Conservation (phyloP, 1,284 basidiomycete genomes). For the Phellopilus nigrolimitatus region DNA sequence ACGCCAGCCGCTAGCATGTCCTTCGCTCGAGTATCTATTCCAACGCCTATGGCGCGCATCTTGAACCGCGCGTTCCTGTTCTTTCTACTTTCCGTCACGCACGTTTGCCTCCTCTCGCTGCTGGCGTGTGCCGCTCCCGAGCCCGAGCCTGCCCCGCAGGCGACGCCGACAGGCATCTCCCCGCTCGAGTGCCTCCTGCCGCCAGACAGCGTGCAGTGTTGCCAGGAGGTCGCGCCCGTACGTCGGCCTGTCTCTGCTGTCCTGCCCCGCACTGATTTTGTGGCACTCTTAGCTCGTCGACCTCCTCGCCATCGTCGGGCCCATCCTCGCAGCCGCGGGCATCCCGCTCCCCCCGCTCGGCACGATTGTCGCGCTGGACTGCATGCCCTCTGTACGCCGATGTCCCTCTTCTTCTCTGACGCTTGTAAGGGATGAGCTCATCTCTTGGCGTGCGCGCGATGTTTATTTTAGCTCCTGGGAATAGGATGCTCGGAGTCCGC, state of each 20-base stretch:
- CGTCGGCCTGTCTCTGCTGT: neutral
- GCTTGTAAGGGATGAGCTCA: neutral
- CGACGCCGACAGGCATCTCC: neutral
- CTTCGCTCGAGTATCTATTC: too few species aligned
- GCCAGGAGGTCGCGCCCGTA: slow-evolving; percentile 3
- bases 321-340: slow-evolving; percentile 1
- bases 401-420: neutral
- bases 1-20: too few species aligned
- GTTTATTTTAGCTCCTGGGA: too few species aligned
- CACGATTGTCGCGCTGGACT: too few species aligned
- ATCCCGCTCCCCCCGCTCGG: slow-evolving; percentile 6
- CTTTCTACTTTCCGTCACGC: too few species aligned
- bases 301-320: neutral
- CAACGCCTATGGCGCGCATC: too few species aligned
- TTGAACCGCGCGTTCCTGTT: too few species aligned
- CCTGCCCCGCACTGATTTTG: neutral
- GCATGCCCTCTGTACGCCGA: slow-evolving; percentile 2
- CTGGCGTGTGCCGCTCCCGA: too few species aligned
- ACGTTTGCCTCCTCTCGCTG: too few species aligned
- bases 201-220: neutral
- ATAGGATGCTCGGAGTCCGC: slow-evolving; percentile 3
- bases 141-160: neutral
- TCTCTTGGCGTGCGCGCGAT: neutral
- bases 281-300: neutral
- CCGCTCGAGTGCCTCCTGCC: neutral